Evolutionary conservation across 345 rosid genomes (phyloP), one percentile per base, ranked within the genome.

Genomic region (Clarkia xantiana): DNA sequence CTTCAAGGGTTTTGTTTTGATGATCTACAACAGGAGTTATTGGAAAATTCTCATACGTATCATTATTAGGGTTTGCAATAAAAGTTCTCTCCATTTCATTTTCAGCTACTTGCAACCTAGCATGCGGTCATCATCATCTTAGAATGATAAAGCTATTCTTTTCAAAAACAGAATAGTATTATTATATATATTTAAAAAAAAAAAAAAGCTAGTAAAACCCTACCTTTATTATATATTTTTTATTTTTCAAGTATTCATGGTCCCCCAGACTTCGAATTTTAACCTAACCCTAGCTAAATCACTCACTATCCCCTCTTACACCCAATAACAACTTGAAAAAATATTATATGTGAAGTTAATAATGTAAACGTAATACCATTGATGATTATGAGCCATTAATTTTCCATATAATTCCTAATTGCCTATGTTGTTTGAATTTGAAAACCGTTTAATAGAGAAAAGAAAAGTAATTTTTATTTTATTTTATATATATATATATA

Each of bases 331-430:
- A n/a, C n/a, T n/a, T n/a, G n/a, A n/a, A n/a, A n/a, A n/a, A n/a
- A n/a, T n/a, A n/a, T n/a, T n/a, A 22, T n/a, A n/a, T n/a, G n/a
- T n/a, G n/a, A n/a, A n/a, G n/a, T n/a, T n/a, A n/a, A n/a, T n/a
- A n/a, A n/a, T n/a, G n/a, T n/a, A n/a, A n/a, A n/a, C n/a, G n/a
- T n/a, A n/a, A n/a, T n/a, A n/a, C n/a, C n/a, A n/a, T n/a, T n/a
- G n/a, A n/a, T n/a, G n/a, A n/a, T 2, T 49, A 63, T 51, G 20
- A 14, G 62, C 78, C 66, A 55, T 60, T 25, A 46, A 72, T 74
- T 69, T 68, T 67, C 20, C 58, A 52, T 56, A 56, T 45, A 20
- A 50, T 45, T 61, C 42, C 57, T 47, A 49, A n/a, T n/a, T n/a
- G n/a, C n/a, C n/a, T n/a, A n/a, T n/a, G n/a, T n/a, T n/a, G n/a